Evolutionary conservation across 2,329 filamentous ascomycete species (phyloP), one percentile per base, ranked within the genome.

Genomic region (Chalaropsis ovoidea): DNA sequence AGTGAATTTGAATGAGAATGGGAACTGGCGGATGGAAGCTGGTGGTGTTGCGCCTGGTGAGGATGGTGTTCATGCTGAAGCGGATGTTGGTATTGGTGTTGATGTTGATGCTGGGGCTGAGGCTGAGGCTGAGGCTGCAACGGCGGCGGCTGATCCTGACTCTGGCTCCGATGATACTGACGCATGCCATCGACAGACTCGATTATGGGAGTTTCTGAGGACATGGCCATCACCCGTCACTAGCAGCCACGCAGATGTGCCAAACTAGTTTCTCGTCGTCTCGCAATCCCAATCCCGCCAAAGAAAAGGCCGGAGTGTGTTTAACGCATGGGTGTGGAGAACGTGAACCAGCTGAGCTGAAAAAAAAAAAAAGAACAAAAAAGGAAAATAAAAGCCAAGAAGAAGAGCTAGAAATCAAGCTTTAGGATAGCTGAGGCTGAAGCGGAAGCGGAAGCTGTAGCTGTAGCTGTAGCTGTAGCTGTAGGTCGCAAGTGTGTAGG

Each of bases 21-120:
- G 22, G 47, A 52, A 24, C 47, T 52, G 19, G 47, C 27, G 47
- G 47, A 27, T 52, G 47, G 24, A 52, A 24, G 56, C 27, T 39
- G 56, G 43, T 22, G 27, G 3, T 24, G 64, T 43, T 61, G 64
- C n/a, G 17, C 54, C 41, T 49, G 41, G n/a, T 24, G 24, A 19
- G 22, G 19, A 22, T 62, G 43, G 10, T 43, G 42, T 42, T 58
- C 24, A 22, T 42, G 61, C 7, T 24, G 42, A 49, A 52, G 39
- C 54, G n/a, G 42, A 43, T 56, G 56, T 45, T 42, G 22, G 31
- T 27, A 56, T 17, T 58, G 43, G 39, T 54, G 49, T 54, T 67
- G 66, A 24, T 52, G 61, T 62, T 64, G 68, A 42, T 70, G 54
- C 15, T 66, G 64, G 15, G 64, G 65, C 39, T 45, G 56, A 41